Evolutionary conservation across 768 basidiomycete genomes (phyloP).

Genomic region (Naganishia antarctica): DNA sequence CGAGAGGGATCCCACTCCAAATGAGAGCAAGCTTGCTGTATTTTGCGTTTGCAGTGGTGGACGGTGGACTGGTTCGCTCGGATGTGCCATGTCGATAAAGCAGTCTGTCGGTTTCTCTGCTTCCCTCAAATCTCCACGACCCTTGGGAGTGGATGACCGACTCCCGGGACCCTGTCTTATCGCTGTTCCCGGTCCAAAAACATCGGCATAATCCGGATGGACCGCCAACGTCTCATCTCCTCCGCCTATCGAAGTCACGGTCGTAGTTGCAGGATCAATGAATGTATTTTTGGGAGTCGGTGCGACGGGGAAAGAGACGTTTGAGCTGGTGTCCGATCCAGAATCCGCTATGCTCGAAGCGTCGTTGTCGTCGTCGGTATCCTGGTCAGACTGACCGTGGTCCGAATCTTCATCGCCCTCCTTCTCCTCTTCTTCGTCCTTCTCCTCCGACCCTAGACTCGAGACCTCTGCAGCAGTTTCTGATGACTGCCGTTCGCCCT

Average conservation of each 20-base stretch:
- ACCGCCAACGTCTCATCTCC: neutral
- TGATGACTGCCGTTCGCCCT: no score
- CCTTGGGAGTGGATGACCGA: no score
- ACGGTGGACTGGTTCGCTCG: neutral
- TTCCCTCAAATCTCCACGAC: neutral
- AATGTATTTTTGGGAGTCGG: constrained; percentile 11
- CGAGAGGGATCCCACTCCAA: neutral
- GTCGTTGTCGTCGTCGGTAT: neutral
- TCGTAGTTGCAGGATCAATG: neutral
- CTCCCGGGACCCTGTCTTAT: neutral
- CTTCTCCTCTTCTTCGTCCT: neutral
- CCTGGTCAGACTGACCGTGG: no score
- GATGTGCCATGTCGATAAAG: neutral
- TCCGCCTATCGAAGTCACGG: neutral
- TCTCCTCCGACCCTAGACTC: neutral
- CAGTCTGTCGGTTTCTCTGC: neutral
- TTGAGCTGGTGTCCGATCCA: neutral
- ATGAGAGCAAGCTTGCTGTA: neutral
- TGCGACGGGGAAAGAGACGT: constrained; percentile 14
- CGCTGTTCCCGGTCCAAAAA: neutral
- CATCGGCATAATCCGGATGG: constrained; percentile 18
- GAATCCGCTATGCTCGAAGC: neutral
- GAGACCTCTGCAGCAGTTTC: neutral
- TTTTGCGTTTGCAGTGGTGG: neutral
- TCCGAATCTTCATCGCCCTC: neutral